These are phyloP conservation scores for Bryoglossum gracile DNA, from an alignment of 495 filamentous ascomycete species.

Conservation along the genomic window DNA sequence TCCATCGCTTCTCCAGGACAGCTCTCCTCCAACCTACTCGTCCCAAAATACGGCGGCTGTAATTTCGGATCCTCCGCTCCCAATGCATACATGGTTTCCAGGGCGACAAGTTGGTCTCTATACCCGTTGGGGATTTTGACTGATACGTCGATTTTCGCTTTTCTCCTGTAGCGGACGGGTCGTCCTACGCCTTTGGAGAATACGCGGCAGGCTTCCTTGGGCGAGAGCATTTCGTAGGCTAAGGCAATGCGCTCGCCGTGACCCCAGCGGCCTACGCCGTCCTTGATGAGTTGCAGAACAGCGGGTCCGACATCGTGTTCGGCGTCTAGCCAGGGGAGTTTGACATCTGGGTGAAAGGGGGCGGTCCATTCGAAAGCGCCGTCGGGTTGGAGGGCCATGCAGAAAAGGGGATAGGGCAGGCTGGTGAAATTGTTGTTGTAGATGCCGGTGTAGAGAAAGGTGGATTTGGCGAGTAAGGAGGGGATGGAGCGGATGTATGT, in stretches of 20 bases:
- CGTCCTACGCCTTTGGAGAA: constrained; percentile 74
- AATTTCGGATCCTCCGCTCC: constrained; percentile 46
- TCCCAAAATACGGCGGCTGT: constrained; percentile 50
- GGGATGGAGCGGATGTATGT: constrained; percentile 82
- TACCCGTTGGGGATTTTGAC: constrained; percentile 86
- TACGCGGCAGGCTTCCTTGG: constrained; percentile 67
- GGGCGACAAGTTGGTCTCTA: constrained; percentile 73
- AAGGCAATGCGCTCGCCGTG: constrained; percentile 62
- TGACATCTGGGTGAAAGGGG: constrained; percentile 81
- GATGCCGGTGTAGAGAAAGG: constrained; percentile 92
- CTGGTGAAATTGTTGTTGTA: constrained; percentile 99
- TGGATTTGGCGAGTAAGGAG: constrained; percentile 38
- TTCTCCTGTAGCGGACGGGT: constrained; percentile 63
- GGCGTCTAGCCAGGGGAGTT: constrained; percentile 93
- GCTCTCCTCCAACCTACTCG: constrained; percentile 45
- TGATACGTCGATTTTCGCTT: constrained; percentile 69
- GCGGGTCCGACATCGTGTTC: constrained; percentile 97
- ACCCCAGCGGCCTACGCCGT: constrained; percentile 78
- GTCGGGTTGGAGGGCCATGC: constrained; percentile 77
- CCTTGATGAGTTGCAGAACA: constrained; percentile 91
- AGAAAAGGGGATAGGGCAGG: constrained; percentile 85
- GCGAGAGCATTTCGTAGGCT: constrained; percentile 85
- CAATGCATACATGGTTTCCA: constrained; percentile 55
- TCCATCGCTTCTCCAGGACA: constrained; percentile 64
- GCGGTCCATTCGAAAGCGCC: constrained; percentile 91